phyloP scores from a whole-genome alignment of 169 alveolate species.

The Babesia divergens region DNA sequence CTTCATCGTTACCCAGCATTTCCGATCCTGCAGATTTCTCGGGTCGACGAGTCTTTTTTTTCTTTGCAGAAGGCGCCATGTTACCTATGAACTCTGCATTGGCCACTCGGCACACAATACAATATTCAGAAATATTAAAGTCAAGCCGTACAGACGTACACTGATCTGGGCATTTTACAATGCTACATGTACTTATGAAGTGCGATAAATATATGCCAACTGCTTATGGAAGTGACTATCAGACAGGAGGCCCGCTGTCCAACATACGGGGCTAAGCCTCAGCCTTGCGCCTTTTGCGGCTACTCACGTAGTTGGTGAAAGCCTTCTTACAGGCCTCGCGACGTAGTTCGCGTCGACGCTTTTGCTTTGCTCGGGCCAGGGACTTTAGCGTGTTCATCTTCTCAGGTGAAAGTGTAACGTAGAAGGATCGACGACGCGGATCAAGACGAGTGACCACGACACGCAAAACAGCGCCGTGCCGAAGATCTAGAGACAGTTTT shows the following conservation, averaged over 20 bases:
- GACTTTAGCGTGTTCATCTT: conserved; percentile 19
- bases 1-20: too few species aligned
- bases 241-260: too few species aligned
- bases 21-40: too few species aligned
- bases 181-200: too few species aligned
- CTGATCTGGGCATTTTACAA: too few species aligned
- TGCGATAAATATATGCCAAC: too few species aligned
- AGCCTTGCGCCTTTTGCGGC: conserved; percentile 18
- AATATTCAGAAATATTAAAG: too few species aligned
- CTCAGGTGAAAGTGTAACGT: conserved; percentile 34
- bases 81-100: too few species aligned
- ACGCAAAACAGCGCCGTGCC: conserved; percentile 40
- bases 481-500: conserved; percentile 9
- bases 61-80: neutral
- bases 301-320: conserved; percentile 37
- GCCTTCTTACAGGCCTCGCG: conserved; percentile 54
- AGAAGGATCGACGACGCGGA: conserved; percentile 23
- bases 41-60: neutral
- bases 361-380: neutral
- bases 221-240: too few species aligned
- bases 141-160: too few species aligned
- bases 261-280: neutral
- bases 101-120: too few species aligned
- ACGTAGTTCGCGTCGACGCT: conserved; percentile 27
- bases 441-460: conserved; percentile 45